Base-by-base conservation (phyloP, 2,329 filamentous ascomycete genomes). In the Fusarium sp. region DNA sequence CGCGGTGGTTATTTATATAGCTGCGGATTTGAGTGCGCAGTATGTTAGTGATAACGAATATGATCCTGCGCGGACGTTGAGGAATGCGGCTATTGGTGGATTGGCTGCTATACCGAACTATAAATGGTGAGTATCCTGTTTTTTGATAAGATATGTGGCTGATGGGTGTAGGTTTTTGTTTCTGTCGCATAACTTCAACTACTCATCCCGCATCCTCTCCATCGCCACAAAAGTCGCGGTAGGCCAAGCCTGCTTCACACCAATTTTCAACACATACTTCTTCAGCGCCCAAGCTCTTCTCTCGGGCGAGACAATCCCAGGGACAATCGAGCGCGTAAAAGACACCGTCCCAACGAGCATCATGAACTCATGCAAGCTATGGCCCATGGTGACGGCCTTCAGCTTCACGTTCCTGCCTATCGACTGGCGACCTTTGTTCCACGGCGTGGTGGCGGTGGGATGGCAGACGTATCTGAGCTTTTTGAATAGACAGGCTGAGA, bases 401-500 rank as follows among this genome's bases (percentile, higher is more conserved):
- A 94, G 86, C 77, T 96, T 97, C 74, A 88, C 91, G n/a, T 96
- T 93, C 73, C 82, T 97, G 6, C 88, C 89, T 24, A 83, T 93
- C 46, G 89, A 95, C 74, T 95, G 93, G 78, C 84, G 94, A 49
- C 92, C 89, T 71, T 85, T 97, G 17, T 96, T 97, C 70, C 88
- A 91, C 0, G 93, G 92, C 2, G 80, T 91, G 8, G 86, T 97
- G 67, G 92, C 93, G 2, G 90, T 97, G 50, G 92, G 91, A 0
- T 97, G 94, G 94, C 94, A 97, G 85, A 94, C 93, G 1, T 97
- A 97, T 82, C 75, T 97, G 71, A 92, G 89, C 70, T 91, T 89
- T 77, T 78, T 97, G 73, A 97, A 97, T 73, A 85, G 90, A 73
- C 82, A 83, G 64, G 92, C 92, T 3, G 92, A 93, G 76, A 30